Base-by-base conservation (phyloP, 305 asterid species). In the Withania somnifera region DNA sequence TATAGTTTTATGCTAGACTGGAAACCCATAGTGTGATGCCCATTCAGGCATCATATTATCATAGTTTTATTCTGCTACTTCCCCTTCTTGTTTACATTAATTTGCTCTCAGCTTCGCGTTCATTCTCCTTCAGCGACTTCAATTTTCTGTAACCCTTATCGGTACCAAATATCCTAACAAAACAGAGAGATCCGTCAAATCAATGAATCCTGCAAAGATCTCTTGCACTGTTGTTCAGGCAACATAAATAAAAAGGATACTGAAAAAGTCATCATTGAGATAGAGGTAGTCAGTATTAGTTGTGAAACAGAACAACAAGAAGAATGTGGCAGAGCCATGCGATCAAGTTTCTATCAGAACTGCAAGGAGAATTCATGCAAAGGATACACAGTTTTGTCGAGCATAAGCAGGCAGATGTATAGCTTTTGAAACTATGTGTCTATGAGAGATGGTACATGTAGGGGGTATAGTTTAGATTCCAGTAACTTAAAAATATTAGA, bases 61-160 rank as follows among this genome's bases (percentile, higher is more conserved):
- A 58, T 69, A 81, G 79, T 17, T 20, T 13, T 68, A 36, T 42
- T 6, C 36, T 26, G 17, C 47, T 61, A 28, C 66, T 66, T 24
- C 58, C 86, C 28, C 6, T n/a, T 63, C 80, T 77, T 81, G 64
- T 42, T 84, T 82, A 91, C 78, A 73, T 83, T 78, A 87, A 88
- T 84, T 87, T 90, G 81, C 79, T 40, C 50, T 26, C 67, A 2
- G 84, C 79, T 75, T 83, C 90, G 4, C 69, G 89, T 83, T 87
- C 90, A 42, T 45, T 73, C 71, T 87, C 84, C 88, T 91, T 88
- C 83, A 91, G 87, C 51, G 82, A 90, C 90, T 91, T 91, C 90
- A 91, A 81, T 85, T 88, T 93, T 87, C 95, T 85, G 81, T 90
- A 93, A 38, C 97, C 95, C 63, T 87, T 81, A 54, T 93, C 97